Evolutionary conservation across 176 grass and related monocot species (phyloP), one percentile per base, ranked within the genome.

Genomic region (Alloteropsis semialata): DNA sequence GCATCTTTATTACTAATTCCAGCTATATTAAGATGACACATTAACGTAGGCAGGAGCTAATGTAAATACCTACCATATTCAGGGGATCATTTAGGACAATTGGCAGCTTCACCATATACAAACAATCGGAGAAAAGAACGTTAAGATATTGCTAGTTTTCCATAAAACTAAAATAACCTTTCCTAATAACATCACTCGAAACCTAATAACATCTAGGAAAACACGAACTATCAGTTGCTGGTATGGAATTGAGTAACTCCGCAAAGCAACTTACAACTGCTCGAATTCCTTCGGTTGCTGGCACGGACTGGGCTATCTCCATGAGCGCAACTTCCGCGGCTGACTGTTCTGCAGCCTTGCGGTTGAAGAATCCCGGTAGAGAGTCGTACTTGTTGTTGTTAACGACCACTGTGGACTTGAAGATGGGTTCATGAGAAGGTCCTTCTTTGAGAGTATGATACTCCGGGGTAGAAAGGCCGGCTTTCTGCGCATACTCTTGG

Each of bases 401-500:
- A 4, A 99, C 84, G 1, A 96, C 54, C 54, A 99, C 96, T 0
- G 91, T 90, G 55, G 96, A 99, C 72, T 79, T 89, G 77, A 99
- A 99, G 59, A 96, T 58, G 3, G 96, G 96, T 41, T 94, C 96
- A 45, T 99, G 96, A 18, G 96, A 92, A 14, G 93, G 92, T 4
- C 96, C 96, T 77, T 99, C 93, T 48, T 90, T 99, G 22, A 96
- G 39, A 6, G 96, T 99, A 12, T 90, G 73, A 46, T 99, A 99
- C 41, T 96, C 96, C 0, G 96, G 96, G 29, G 93, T 92, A 2
- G 56, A 86, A 30, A 99, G 79, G 6, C 87, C 87, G 8, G 77
- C 87, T 82, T 84, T 99, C 68, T 96, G 93, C 8, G 81, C 91
- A 28, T 96, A 94, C 69, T 96, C 96, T 76, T 99, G 96, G 64